Percentiles rank a stretch among this genome's conserved stretches.
Conservation (phyloP, 1,284 basidiomycete genomes). For the Naganishia sp. region DNA sequence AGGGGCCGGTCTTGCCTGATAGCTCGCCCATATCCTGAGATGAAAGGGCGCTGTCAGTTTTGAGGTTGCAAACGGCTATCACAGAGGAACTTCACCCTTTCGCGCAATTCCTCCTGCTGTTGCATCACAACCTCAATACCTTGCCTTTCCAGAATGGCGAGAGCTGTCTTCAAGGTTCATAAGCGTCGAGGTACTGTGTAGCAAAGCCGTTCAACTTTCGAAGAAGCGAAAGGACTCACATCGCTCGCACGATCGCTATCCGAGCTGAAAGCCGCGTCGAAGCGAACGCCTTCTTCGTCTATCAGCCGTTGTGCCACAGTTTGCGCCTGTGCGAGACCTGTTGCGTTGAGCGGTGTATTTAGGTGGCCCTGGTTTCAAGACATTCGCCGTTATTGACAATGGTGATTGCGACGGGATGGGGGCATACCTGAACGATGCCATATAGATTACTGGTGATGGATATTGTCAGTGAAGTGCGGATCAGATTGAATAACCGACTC, state of each 20-base stretch:
- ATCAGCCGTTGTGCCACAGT: conserved; percentile 38
- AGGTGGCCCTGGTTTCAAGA: conserved; percentile 40
- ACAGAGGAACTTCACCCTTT: conserved; percentile 14
- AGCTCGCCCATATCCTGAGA: conserved; percentile 31
- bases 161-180: conserved; percentile 20
- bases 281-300: conserved; percentile 32
- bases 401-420: not conserved
- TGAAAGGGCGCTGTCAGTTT: not conserved
- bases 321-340: conserved; percentile 43
- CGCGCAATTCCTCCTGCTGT: conserved; percentile 25
- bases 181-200: no score
- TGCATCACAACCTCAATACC: conserved; percentile 9
- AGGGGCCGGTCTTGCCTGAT: conserved; percentile 13
- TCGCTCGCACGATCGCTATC: conserved; percentile 45
- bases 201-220: not conserved
- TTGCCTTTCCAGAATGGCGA: conserved; percentile 23
- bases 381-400: not conserved
- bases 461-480: no score
- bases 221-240: conserved; percentile 36
- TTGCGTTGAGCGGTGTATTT: conserved; percentile 49
- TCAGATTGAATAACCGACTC: conserved; percentile 22
- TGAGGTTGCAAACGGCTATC: no score
- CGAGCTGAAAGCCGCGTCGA: conserved; percentile 41
- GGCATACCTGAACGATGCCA: conserved; percentile 46
- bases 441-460: conserved; percentile 42